Base-by-base conservation (phyloP, 2,329 filamentous ascomycete species). In the Neonectria ditissima region DNA sequence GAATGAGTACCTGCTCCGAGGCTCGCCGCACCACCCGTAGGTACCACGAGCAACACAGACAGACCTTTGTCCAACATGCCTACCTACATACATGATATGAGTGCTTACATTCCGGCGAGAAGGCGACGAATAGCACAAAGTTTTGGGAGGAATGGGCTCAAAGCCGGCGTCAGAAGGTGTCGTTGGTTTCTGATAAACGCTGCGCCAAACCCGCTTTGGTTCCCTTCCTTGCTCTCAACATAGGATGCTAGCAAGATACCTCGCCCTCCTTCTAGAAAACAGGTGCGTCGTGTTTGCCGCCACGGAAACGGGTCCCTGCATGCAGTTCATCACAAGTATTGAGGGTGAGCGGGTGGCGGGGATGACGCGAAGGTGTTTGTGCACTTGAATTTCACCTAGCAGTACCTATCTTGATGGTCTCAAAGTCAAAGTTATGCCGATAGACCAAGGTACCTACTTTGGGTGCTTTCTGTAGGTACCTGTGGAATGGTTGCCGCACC, bases 301-400 rank as follows among this genome's bases (percentile, higher is more conserved):
- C 28, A 54, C 24, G 44, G 18, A 37, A 22, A 50, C 62, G 52
- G 64, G 52, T 54, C 57, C 57, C 47, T 65, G 52, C 57, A 62
- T 65, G 13, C 26, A n/a, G 13, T 20, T 32, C n/a, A 18, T 32
- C 20, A n/a, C 10, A 50, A 30, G 13, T 26, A n/a, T 50, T n/a
- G 47, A 32, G n/a, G 47, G 13, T 28, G 26, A 50, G 26, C 11
- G 10, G 37, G 37, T 39, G n/a, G 6, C 37, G 9, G 9, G 7
- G n/a, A n/a, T 18, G n/a, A n/a, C n/a, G n/a, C 14, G n/a, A 37
- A 8, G 6, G 4, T 37, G 34, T 26, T 26, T 26, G 24, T 37
- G 34, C 6, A 8, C 16, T 37, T 37, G 34, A 37, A 37, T 37
- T 37, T 6, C 34, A 37, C 14, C 34, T n/a, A 16, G 14, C 14